Percentiles rank a stretch among this genome's conserved stretches.
Evolutionary conservation across 148 eudicot genomes (phyloP).

Genomic region (Amaranthus palmeri): DNA sequence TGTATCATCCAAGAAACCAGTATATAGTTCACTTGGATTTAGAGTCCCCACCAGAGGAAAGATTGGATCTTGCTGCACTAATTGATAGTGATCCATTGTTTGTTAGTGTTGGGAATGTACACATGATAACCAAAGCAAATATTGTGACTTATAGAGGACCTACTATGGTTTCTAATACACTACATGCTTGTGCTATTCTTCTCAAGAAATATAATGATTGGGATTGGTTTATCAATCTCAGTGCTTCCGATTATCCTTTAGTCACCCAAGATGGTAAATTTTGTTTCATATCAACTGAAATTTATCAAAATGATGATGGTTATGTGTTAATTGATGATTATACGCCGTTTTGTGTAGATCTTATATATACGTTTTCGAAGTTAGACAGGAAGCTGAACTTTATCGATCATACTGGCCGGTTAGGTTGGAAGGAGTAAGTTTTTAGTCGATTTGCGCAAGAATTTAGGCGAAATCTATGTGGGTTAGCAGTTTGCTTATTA

Average conservation of each 20-base stretch:
- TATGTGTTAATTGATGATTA: conserved; percentile 11
- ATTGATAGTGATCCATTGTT: conserved; percentile 59
- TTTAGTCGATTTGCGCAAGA: not conserved
- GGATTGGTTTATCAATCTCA: conserved; percentile 99
- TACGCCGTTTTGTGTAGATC: conserved; percentile 51
- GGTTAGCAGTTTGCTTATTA: not conserved
- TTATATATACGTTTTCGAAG: conserved; percentile 56
- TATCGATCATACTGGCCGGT: conserved; percentile 70
- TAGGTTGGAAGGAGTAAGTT: conserved; percentile 94
- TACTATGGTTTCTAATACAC: conserved; percentile 88
- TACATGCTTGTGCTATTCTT: conserved; percentile 94
- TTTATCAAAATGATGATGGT: not conserved
- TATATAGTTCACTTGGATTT: conserved; percentile 87
- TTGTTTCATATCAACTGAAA: not conserved
- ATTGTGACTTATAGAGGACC: conserved; percentile 96
- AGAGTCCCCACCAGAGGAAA: conserved; percentile 67
- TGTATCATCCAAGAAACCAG: conserved; percentile 84
- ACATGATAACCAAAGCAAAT: conserved; percentile 73
- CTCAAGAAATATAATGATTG: conserved; percentile 69
- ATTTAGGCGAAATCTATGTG: not conserved
- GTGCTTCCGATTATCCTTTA: conserved; percentile 97
- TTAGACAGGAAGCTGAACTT: conserved; percentile 73
- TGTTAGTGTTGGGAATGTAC: conserved; percentile 65
- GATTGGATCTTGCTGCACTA: conserved; percentile 59
- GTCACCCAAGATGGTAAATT: conserved; percentile 92